These are phyloP conservation scores for Microbotryum saponariae DNA, from an alignment of 1,284 basidiomycete genomes.

Conservation along the genomic window DNA sequence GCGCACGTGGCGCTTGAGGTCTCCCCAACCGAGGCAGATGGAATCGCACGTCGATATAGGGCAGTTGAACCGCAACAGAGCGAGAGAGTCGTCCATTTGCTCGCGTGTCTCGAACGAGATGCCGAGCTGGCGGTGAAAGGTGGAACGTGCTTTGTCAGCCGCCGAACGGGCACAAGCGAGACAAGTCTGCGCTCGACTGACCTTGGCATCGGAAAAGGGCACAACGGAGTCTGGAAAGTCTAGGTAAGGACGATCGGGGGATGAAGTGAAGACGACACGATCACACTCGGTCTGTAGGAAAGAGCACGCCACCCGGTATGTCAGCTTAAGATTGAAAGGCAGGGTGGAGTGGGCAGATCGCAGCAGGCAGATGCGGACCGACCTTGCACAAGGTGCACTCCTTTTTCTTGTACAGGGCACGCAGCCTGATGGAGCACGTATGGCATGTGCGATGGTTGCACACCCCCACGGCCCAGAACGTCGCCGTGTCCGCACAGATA, in stretches of 20 bases:
- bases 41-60: constrained; percentile 57
- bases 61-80: constrained; percentile 63
- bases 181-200: background rate
- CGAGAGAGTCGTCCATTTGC: constrained; percentile 88
- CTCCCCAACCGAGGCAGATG: constrained; percentile 77
- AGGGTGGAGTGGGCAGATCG: background rate
- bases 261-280: constrained; percentile 71
- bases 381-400: constrained; percentile 98
- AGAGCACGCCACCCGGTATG: background rate
- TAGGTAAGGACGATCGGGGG: constrained; percentile 51
- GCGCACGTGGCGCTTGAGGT: constrained; percentile 71
- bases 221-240: constrained; percentile 53
- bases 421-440: constrained; percentile 80
- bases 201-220: constrained; percentile 62
- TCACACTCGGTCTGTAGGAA: constrained; percentile 60
- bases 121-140: constrained; percentile 45
- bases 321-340: background rate
- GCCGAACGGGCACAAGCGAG: background rate
- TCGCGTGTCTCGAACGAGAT: constrained; percentile 84
- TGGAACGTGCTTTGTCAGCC: background rate
- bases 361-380: constrained; percentile 24
- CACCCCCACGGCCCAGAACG: constrained; percentile 76
- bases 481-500: constrained; percentile 93
- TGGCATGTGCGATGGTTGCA: constrained; percentile 92
- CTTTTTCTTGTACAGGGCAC: constrained; percentile 75